Base-by-base conservation (phyloP, 2,329 filamentous ascomycete species). In the Diaporthe batatas region DNA sequence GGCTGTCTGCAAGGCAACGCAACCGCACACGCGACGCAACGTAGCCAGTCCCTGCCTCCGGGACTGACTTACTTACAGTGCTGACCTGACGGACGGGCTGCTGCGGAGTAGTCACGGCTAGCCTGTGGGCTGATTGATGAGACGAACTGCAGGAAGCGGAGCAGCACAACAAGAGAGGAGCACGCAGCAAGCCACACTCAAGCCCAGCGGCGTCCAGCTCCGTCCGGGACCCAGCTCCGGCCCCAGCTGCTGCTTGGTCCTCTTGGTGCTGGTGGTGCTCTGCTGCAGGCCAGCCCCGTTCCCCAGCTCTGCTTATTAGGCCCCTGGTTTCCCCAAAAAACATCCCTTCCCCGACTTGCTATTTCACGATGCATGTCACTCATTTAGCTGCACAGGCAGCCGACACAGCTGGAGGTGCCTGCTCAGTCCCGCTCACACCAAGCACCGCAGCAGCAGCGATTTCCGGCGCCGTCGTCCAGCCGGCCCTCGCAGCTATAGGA, bases 361-460 rank as follows among this genome's bases (percentile, higher is more conserved):
- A 67, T 53, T 53, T 47, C 62, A 72, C 23, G 39, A 74, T 74
- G 73, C 73, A 68, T 67, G 73, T 72, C 70, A 47, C 70, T 49
- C 57, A 73, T 34, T 55, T 73, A 25, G 72, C 62, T 54, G 49
- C 70, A 36, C 73, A 72, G 70, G 70, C 73, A 49, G 58, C 44
- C 34, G 70, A 74, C 53, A 58, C 70, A 68, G 62, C 64, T 32
- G 70, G 62, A 54, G 54, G 70, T 54, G 54, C 36, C 36, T 67
- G 47, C 32, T 39, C 62, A 67, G 32, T n/a, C 32, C 47, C 62
- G 32, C 18, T 49, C 11, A 10, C 29, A 32, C 32, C 44, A 53
- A 51, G 62, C 44, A 36, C 59, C 10, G 59, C 62, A 51, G 29
- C 62, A 39, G 14, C 39, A 62, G 29, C 62, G 18, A n/a, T 34